phyloP scores from a whole-genome alignment of 1,284 basidiomycete species.

The Puccinia triticina region DNA sequence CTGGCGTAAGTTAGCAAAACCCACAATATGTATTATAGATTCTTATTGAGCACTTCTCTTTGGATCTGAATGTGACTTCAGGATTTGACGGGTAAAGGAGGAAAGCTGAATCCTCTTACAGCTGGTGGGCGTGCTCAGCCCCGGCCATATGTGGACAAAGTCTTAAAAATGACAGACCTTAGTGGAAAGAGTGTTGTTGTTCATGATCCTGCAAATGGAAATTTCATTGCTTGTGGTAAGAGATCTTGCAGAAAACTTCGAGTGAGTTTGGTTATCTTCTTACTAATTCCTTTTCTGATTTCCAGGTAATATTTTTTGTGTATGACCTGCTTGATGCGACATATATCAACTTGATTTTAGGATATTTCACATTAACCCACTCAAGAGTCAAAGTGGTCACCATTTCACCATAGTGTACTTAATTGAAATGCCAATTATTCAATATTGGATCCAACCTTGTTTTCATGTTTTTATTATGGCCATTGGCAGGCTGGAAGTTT shows the following conservation, averaged over 20 bases:
- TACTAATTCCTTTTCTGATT: background rate
- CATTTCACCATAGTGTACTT: no score
- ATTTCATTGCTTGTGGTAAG: constrained; percentile 16
- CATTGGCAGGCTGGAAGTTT: no score
- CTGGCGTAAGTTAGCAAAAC: no score
- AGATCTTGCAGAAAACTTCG: no score
- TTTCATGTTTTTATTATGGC: background rate
- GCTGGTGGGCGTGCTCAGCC: background rate
- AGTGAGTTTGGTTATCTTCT: background rate
- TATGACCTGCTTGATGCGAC: background rate
- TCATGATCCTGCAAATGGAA: background rate
- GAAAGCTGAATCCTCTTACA: background rate
- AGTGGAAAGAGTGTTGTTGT: background rate
- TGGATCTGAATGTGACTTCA: background rate
- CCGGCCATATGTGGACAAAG: background rate
- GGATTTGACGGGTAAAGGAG: constrained; percentile 10
- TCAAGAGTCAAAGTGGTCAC: no score
- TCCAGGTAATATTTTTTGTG: background rate
- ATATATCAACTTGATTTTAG: no score
- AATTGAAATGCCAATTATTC: no score
- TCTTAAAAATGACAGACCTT: background rate
- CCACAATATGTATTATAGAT: no score
- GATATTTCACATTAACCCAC: no score
- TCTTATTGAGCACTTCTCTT: no score
- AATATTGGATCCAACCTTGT: no score